phyloP scores from a whole-genome alignment of 495 filamentous ascomycete species.

The Tuber borchii region DNA sequence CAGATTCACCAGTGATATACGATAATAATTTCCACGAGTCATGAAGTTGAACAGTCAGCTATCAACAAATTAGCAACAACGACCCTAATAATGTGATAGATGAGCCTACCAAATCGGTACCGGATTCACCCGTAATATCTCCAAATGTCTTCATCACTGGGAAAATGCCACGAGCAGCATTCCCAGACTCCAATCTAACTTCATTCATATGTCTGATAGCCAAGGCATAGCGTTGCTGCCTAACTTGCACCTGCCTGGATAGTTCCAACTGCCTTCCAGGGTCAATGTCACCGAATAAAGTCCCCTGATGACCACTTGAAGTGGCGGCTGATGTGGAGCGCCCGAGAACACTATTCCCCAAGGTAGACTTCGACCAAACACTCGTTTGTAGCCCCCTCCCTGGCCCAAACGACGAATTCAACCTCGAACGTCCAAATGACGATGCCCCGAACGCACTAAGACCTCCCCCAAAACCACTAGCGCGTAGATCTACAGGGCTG shows the following conservation, averaged over 20 bases:
- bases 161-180: constrained; percentile 24
- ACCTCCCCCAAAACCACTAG: constrained; percentile 31
- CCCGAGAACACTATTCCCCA: constrained; percentile 36
- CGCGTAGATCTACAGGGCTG: constrained; percentile 45
- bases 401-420: constrained; percentile 30
- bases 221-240: constrained; percentile 33
- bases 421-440: constrained; percentile 29
- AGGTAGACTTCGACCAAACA: constrained; percentile 38
- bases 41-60: constrained; percentile 41
- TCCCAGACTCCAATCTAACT: constrained; percentile 27
- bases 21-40: constrained; percentile 41
- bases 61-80: constrained; percentile 8
- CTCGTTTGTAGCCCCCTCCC: constrained; percentile 27
- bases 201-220: constrained; percentile 39
- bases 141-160: constrained; percentile 39
- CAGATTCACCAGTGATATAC: constrained; percentile 33
- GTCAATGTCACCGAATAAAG: constrained; percentile 39
- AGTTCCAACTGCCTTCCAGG: constrained; percentile 35
- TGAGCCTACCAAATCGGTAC: constrained; percentile 37
- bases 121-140: constrained; percentile 36
- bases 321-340: constrained; percentile 12
- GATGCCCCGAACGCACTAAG: constrained; percentile 54
- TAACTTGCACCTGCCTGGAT: constrained; percentile 35
- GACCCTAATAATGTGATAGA: neutral
- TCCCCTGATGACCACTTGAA: constrained; percentile 16